Percentiles rank a stretch among this genome's conserved stretches.
phyloP scores from a whole-genome alignment of 345 rosid genomes.

The Ricinus communis region DNA sequence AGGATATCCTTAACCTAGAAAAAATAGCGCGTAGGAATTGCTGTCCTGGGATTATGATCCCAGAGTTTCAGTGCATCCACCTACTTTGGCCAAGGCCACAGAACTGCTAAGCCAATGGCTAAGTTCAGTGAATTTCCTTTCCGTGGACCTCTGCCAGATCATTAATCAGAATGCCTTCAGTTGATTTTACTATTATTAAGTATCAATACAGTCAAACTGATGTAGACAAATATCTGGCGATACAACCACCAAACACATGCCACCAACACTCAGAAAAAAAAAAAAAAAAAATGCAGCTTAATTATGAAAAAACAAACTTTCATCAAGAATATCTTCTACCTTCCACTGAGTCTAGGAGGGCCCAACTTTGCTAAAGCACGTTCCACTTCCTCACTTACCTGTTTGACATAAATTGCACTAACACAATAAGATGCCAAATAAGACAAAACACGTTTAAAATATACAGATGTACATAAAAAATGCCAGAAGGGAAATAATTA shows the following conservation, averaged over 20 bases:
- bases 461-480: neutral
- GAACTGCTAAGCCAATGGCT: neutral
- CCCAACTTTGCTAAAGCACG: slow-evolving; percentile 96
- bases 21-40: neutral
- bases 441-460: neutral
- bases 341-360: slow-evolving; percentile 85
- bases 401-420: slow-evolving; percentile 23
- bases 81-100: neutral
- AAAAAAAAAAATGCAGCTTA: neutral
- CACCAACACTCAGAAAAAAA: neutral
- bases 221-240: neutral
- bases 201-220: neutral
- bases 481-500: neutral
- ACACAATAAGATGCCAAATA: slow-evolving; percentile 6
- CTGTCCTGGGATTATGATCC: neutral
- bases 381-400: slow-evolving; percentile 99
- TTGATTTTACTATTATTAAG: neutral
- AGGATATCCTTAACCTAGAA: neutral
- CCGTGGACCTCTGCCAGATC: neutral
- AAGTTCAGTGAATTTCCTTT: neutral
- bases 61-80: neutral
- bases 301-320: neutral
- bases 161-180: neutral
- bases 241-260: neutral
- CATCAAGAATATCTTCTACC: slow-evolving; percentile 37